Conservation (phyloP, 805 yeast species). For the Candida endomychidarum region DNA sequence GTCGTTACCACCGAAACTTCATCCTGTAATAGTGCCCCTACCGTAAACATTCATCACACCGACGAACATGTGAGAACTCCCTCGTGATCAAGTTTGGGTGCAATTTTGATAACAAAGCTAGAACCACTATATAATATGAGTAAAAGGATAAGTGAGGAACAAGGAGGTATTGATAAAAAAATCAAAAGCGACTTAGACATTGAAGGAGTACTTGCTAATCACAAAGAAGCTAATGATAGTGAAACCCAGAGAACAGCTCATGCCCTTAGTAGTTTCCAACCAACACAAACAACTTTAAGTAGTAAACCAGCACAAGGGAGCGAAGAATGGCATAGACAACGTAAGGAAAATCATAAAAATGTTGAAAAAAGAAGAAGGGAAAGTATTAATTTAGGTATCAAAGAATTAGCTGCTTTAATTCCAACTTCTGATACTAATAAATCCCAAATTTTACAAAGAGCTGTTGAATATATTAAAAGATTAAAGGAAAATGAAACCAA, state of each 20-base stretch:
- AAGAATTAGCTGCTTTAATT: constrained; percentile 70
- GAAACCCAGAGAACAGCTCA: constrained; percentile 25
- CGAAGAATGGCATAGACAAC: constrained; percentile 78
- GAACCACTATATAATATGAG: constrained; percentile 16
- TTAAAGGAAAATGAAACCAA: constrained; percentile 87
- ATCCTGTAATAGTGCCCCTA: constrained; percentile 1
- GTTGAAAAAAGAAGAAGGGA: constrained; percentile 93
- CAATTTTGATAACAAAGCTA: not conserved
- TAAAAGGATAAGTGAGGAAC: constrained; percentile 22
- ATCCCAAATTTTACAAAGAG: constrained; percentile 83
- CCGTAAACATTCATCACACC: constrained; percentile 7
- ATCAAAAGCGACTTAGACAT: constrained; percentile 18
- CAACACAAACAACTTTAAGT: constrained; percentile 30
- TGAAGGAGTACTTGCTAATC: constrained; percentile 44
- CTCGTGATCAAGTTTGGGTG: constrained; percentile 13
- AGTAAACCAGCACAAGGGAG: constrained; percentile 67
- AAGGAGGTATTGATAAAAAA: constrained; percentile 17
- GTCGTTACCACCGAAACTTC: not conserved
- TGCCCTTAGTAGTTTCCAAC: constrained; percentile 19
- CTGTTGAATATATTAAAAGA: constrained; percentile 86
- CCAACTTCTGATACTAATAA: constrained; percentile 87
- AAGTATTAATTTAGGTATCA: constrained; percentile 82
- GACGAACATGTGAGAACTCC: constrained; percentile 15
- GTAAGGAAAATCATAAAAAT: constrained; percentile 91
- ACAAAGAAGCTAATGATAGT: constrained; percentile 21